phyloP scores from a whole-genome alignment of 495 filamentous ascomycete genomes.

The Hypoxylon cercidicola region DNA sequence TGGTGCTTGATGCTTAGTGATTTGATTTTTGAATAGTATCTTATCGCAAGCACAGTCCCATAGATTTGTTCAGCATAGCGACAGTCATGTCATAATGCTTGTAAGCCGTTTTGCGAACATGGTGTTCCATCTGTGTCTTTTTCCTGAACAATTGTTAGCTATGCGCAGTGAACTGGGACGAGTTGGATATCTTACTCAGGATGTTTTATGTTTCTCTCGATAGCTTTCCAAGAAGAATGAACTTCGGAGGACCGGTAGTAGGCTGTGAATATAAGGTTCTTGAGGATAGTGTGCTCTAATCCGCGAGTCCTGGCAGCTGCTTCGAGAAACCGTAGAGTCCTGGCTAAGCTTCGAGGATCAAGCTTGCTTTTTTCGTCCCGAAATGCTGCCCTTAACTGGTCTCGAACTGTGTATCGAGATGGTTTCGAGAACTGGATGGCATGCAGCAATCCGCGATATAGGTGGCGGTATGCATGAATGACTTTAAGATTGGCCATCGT shows the following conservation, averaged over 20 bases:
- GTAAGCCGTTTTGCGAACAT: slow-evolving; percentile 47
- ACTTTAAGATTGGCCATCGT: slow-evolving; percentile 57
- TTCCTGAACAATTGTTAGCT: slow-evolving; percentile 23
- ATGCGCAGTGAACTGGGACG: background rate
- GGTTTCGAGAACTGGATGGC: slow-evolving; percentile 86
- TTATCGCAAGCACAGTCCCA: slow-evolving; percentile 74
- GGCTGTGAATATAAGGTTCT: slow-evolving; percentile 69
- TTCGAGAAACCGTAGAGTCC: slow-evolving; percentile 81
- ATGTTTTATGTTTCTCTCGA: background rate
- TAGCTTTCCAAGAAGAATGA: slow-evolving; percentile 7
- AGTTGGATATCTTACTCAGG: slow-evolving; percentile 10
- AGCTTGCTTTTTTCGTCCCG: slow-evolving; percentile 67
- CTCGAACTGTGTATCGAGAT: slow-evolving; percentile 70
- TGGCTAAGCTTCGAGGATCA: slow-evolving; percentile 68
- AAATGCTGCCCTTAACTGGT: slow-evolving; percentile 76
- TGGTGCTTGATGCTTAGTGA: background rate
- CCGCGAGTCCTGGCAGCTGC: slow-evolving; percentile 72
- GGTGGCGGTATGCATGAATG: slow-evolving; percentile 78
- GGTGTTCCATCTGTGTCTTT: slow-evolving; percentile 1
- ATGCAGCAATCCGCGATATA: slow-evolving; percentile 77
- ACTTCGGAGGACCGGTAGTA: slow-evolving; percentile 22
- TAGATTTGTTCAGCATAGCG: slow-evolving; percentile 75
- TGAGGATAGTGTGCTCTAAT: slow-evolving; percentile 83
- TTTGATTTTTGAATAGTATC: background rate
- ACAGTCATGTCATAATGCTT: slow-evolving; percentile 73